phyloP scores from a whole-genome alignment of 352 stramenopile species.

The Phytophthora macrochlamydospora region DNA sequence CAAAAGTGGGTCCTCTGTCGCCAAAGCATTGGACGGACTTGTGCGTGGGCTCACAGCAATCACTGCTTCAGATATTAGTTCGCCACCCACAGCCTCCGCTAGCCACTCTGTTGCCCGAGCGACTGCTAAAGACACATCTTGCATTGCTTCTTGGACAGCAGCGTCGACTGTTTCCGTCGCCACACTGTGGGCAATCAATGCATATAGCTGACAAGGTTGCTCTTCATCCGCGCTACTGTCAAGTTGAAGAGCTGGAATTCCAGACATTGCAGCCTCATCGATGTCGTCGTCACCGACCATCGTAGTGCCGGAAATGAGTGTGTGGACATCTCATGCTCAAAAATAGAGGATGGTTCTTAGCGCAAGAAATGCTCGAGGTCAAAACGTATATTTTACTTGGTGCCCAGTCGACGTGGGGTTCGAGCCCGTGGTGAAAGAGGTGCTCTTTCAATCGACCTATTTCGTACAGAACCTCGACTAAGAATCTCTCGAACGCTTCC shows the following conservation, averaged over 20 bases:
- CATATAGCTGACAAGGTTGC: conserved; percentile 8
- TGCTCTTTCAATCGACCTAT: conserved; percentile 7
- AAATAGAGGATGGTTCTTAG: conserved; percentile 21
- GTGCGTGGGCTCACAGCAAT: background rate
- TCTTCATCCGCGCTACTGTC: background rate
- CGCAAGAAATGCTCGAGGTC: no score
- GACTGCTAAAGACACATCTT: conserved; percentile 20
- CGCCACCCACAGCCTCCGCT: conserved; percentile 7
- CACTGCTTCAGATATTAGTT: conserved; percentile 22
- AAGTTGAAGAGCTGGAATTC: conserved; percentile 17
- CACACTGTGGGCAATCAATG: conserved; percentile 9
- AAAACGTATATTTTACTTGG: no score
- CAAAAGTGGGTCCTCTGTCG: background rate
- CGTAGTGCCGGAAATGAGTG: conserved; percentile 20
- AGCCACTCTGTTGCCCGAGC: conserved; percentile 24
- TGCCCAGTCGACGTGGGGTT: conserved; percentile 12
- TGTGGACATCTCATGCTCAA: conserved; percentile 22
- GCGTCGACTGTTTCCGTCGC: conserved; percentile 13
- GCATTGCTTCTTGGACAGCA: conserved; percentile 15
- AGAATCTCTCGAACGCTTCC: conserved; percentile 32
- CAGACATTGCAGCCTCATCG: conserved; percentile 1
- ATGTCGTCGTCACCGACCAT: conserved; percentile 9
- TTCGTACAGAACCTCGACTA: conserved; percentile 9
- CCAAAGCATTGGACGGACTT: background rate
- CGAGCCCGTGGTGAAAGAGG: conserved; percentile 11